These are phyloP conservation scores for Coemansia sp. DNA, from an alignment of 192 early-diverging fungal species.

Conservation along the genomic window DNA sequence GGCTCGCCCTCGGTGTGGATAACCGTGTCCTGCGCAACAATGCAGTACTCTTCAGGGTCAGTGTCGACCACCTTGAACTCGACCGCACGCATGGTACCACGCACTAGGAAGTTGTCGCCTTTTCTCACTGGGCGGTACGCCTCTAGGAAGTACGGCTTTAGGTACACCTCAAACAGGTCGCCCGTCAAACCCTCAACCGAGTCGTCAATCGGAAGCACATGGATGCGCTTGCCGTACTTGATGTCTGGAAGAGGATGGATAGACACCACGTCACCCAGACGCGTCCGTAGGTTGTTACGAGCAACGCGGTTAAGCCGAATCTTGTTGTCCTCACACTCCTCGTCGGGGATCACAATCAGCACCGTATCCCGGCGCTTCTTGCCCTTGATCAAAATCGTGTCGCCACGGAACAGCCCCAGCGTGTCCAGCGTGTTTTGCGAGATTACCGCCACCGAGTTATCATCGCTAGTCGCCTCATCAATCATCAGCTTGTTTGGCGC, in stretches of 20 bases:
- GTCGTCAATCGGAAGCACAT: constrained; percentile 96
- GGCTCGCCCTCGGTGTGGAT: constrained; percentile 99
- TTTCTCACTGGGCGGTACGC: constrained; percentile 95
- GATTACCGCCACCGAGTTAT: constrained; percentile 93
- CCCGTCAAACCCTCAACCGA: constrained; percentile 97
- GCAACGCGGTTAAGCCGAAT: constrained; percentile 95
- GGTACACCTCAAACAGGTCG: constrained; percentile 95
- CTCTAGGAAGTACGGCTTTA: constrained; percentile 99
- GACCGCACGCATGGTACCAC: constrained; percentile 95
- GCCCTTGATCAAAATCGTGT: constrained; percentile 94
- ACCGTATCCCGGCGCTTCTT: constrained; percentile 98
- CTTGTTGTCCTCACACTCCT: constrained; percentile 89
- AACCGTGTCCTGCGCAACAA: constrained; percentile 96
- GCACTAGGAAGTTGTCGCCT: constrained; percentile 91
- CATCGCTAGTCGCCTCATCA: constrained; percentile 94
- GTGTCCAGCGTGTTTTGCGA: constrained; percentile 90
- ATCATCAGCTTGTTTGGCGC: constrained; percentile 99
- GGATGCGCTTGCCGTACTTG: constrained; percentile 95
- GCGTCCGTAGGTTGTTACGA: constrained; percentile 90
- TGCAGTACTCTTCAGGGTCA: constrained; percentile 95
- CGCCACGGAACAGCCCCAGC: constrained; percentile 91
- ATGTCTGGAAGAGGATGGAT: constrained; percentile 92
- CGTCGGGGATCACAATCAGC: constrained; percentile 89
- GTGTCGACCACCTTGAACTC: constrained; percentile 99
- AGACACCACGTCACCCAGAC: constrained; percentile 94